Percentiles rank a stretch among this genome's conserved stretches.
Evolutionary conservation across 2,329 filamentous ascomycete species (phyloP).

Genomic region (Fusarium sp.): DNA sequence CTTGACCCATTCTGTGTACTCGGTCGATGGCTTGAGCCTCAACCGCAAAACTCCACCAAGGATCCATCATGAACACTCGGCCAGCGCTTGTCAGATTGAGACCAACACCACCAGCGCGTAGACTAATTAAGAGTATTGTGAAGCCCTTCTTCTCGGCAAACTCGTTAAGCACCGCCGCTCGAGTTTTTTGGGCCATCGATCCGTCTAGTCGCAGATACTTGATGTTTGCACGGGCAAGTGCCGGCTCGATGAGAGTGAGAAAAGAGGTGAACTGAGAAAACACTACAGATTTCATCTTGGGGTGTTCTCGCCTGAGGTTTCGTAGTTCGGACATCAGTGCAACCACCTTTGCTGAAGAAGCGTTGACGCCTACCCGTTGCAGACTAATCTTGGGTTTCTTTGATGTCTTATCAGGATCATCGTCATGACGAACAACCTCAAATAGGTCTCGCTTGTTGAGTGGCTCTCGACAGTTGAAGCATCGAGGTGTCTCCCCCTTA

Average conservation of each 20-base stretch:
- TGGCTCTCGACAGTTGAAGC: constrained; percentile 90
- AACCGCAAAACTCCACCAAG: constrained; percentile 98
- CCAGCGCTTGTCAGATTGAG: constrained; percentile 92
- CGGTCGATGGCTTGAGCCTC: constrained; percentile 98
- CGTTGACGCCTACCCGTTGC: constrained; percentile 71
- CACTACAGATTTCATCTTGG: constrained; percentile 86
- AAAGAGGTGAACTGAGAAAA: constrained; percentile 99
- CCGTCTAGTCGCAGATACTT: constrained; percentile 91
- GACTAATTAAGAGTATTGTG: constrained; percentile 83
- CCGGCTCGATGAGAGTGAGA: constrained; percentile 89
- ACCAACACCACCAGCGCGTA: constrained; percentile 93
- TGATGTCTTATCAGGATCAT: constrained; percentile 63
- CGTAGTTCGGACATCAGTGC: constrained; percentile 84
- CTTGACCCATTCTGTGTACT: constrained; percentile 96
- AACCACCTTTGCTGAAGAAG: constrained; percentile 91
- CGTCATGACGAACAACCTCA: constrained; percentile 87
- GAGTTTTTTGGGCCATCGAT: constrained; percentile 86
- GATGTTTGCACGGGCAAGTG: constrained; percentile 80
- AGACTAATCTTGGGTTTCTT: constrained; percentile 70
- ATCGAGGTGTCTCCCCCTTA: constrained; percentile 81
- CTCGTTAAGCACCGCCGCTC: constrained; percentile 81
- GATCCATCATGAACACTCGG: constrained; percentile 98
- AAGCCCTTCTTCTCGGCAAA: constrained; percentile 76
- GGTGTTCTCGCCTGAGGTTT: constrained; percentile 74
- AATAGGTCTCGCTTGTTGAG: constrained; percentile 90